These are phyloP conservation scores for Potentilla sterilis DNA, from an alignment of 306 rosid genomes.

Conservation along the genomic window DNA sequence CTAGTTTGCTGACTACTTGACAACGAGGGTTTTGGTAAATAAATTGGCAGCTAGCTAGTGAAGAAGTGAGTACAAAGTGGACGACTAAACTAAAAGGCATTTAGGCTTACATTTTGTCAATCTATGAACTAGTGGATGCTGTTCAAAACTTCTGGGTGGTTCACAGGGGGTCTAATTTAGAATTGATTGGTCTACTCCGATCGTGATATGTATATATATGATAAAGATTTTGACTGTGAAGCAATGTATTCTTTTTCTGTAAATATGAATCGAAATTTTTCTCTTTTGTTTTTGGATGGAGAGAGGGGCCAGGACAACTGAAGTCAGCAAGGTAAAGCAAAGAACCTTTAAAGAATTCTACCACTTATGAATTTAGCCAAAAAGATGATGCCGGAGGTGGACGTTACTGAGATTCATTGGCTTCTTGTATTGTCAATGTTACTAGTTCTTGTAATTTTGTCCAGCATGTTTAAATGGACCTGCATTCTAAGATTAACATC, in stretches of 20 bases:
- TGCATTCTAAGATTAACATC: background rate
- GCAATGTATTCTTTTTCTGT: conserved; percentile 5
- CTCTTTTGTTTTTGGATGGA: background rate
- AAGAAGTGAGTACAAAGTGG: background rate
- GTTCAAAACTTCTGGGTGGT: conserved; percentile 5
- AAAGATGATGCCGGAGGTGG: background rate
- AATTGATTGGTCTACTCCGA: conserved; percentile 5
- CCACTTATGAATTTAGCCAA: background rate
- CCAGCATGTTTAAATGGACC: conserved; percentile 4
- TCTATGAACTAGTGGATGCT: background rate
- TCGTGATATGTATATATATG: conserved; percentile 5
- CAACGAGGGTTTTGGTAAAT: background rate
- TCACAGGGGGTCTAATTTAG: background rate
- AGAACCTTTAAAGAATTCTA: background rate
- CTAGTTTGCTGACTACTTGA: conserved; percentile 14
- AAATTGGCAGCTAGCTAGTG: conserved; percentile 4
- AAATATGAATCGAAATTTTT: conserved; percentile 7
- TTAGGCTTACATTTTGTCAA: background rate
- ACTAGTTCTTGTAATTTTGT: background rate
- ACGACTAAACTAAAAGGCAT: background rate
- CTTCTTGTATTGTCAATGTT: background rate
- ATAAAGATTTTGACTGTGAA: background rate
- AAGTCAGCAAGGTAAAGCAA: background rate
- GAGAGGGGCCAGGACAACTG: background rate
- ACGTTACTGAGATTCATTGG: conserved; percentile 10